Evolutionary conservation across 2,329 filamentous ascomycete genomes (phyloP), one percentile per base, ranked within the genome.

Genomic region (Parastagonospora avenae): DNA sequence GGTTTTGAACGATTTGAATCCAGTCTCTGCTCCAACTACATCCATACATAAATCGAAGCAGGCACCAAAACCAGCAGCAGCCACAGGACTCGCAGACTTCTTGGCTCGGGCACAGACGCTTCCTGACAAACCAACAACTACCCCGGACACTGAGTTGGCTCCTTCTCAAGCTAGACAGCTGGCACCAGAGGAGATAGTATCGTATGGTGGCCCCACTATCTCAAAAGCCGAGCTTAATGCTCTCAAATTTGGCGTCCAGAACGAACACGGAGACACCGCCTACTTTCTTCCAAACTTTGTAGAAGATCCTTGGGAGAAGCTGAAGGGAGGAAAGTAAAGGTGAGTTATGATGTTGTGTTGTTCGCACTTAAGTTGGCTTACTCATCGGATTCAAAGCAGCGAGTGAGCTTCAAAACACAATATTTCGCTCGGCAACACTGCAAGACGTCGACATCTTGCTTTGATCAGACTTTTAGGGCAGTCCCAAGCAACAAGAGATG

Each of bases 231-330:
- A 72, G 35, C 53, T 78, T 16, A 64, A 74, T 42, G 70, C 70
- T 27, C 57, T 78, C n/a, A 61, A 70, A 10, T 60, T 65, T 28
- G 75, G 76, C 2, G 70, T 79, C 32, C 71, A 70, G 43, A 77
- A 79, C 54, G 72, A 76, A 51, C 74, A 73, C 1, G 90, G 87
- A 77, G 89, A 87, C 71, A 75, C 80, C 33, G 85, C 80, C 31
- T 90, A 89, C 70, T 92, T 91, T 70, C 82, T 90, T 51, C 82
- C 83, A 0, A 81, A 79, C 50, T 89, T 87, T 54, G 84, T 90
- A 60, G 80, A 86, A 67, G 90, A 92, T 67, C 89, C 89, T 0
- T 92, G 89, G 89, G 82, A 57, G 48, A 65, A 37, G 24, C 35
- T 66, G 36, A 39, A 39, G 10, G 24, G 19, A 8, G 15, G 4